A percentile compares a stretch with the other conserved stretches of the same genome.
Evolutionary conservation across 1,139 yeast species (phyloP).

Genomic region (Kodamaea derodonti): DNA sequence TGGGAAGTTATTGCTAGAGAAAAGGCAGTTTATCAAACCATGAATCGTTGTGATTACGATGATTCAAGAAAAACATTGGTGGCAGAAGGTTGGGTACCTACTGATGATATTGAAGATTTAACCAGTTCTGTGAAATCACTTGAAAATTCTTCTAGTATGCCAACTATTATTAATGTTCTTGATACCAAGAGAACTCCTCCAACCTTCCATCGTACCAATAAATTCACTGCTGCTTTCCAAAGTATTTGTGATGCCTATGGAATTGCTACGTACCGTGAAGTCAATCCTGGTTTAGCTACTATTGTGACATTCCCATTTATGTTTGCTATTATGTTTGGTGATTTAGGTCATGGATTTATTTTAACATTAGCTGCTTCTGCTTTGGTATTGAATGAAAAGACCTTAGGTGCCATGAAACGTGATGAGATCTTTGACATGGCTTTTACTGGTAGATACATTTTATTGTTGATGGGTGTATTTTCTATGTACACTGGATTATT

Average conservation of each 20-base stretch:
- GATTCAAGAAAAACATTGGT: constrained; percentile 59
- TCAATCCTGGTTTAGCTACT: constrained; percentile 78
- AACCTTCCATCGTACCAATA: constrained; percentile 72
- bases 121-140: constrained; percentile 30
- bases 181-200: constrained; percentile 72
- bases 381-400: constrained; percentile 59
- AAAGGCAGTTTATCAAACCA: constrained; percentile 61
- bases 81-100: constrained; percentile 82
- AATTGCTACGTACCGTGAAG: constrained; percentile 71
- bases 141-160: constrained; percentile 14
- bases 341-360: constrained; percentile 74
- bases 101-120: constrained; percentile 46
- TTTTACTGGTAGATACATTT: constrained; percentile 67
- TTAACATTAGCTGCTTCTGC: constrained; percentile 55
- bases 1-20: constrained; percentile 67
- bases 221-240: constrained; percentile 75
- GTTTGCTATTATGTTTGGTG: constrained; percentile 90
- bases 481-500: constrained; percentile 77
- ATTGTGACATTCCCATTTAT: constrained; percentile 78
- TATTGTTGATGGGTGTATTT: constrained; percentile 70
- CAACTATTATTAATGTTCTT: constrained; percentile 56
- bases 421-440: constrained; percentile 86
- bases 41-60: constrained; percentile 68
- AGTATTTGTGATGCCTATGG: constrained; percentile 79
- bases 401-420: constrained; percentile 56